These are phyloP conservation scores for Magnolia changhungtana DNA, from an alignment of 164 flowering plant species.

Conservation along the genomic window DNA sequence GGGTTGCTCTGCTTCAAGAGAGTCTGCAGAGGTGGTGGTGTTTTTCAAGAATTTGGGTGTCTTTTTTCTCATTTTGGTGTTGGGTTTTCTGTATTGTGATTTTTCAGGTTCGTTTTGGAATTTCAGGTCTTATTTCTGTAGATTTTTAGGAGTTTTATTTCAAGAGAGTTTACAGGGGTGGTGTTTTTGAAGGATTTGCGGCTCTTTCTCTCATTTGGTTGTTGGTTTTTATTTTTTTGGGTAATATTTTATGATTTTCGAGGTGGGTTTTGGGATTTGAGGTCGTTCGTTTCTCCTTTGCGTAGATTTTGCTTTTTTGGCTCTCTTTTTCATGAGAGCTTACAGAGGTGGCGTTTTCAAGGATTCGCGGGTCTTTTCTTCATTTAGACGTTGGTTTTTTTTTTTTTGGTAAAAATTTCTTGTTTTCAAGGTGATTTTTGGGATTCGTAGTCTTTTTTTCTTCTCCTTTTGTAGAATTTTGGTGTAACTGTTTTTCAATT, in stretches of 20 bases:
- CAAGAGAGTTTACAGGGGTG: not conserved
- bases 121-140: slow-evolving; percentile 3
- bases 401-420: not conserved
- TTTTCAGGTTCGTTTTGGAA: not conserved
- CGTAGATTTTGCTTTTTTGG: not conserved
- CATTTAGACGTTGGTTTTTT: not conserved
- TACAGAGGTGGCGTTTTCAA: not conserved
- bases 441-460: too few species aligned
- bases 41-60: not conserved
- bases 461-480: not conserved
- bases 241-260: not conserved
- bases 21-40: not conserved
- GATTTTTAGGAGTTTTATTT: not conserved
- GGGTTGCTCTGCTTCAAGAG: not conserved
- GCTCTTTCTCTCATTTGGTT: not conserved
- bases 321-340: not conserved
- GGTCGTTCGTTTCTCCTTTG: not conserved
- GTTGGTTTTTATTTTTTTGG: not conserved
- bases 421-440: not conserved
- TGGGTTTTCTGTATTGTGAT: not conserved
- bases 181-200: not conserved
- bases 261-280: not conserved
- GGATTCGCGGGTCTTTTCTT: not conserved
- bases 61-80: not conserved
- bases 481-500: not conserved